These are phyloP conservation scores for Leccinum aurantiacum DNA, from an alignment of 768 basidiomycete species.

Conservation along the genomic window DNA sequence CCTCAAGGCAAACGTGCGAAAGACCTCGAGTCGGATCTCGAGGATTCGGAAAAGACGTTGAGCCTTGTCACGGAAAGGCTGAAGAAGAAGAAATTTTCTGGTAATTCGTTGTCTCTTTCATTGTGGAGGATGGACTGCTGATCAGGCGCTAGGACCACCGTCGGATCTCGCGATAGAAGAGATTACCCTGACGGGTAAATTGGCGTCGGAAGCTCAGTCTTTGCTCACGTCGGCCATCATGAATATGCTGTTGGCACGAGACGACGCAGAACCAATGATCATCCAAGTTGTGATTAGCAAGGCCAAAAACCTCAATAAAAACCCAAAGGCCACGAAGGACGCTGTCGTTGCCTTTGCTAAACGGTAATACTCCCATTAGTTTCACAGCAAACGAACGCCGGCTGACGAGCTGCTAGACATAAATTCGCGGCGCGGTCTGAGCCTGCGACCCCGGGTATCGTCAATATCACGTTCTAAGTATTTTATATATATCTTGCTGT, in stretches of 20 bases:
- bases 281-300: too few relatives aligned
- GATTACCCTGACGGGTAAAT: background rate
- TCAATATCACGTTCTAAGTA: constrained; percentile 23
- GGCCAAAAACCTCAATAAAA: too few relatives aligned
- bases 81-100: constrained; percentile 22
- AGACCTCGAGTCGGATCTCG: constrained; percentile 18
- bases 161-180: background rate
- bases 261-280: constrained; percentile 22
- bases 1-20: background rate
- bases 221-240: constrained; percentile 11
- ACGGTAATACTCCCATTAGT: constrained; percentile 15
- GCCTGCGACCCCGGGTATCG: constrained; percentile 1
- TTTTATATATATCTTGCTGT: constrained; percentile 1
- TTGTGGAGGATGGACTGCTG: background rate
- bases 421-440: constrained; percentile 5
- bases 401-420: constrained; percentile 22
- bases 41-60: constrained; percentile 15
- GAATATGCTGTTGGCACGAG: constrained; percentile 8
- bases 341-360: constrained; percentile 13
- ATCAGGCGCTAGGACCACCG: constrained; percentile 15
- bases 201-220: background rate
- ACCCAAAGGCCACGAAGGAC: too few relatives aligned
- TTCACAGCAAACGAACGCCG: background rate
- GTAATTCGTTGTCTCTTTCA: constrained; percentile 2
- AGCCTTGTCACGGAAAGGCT: constrained; percentile 14